Evolutionary conservation across 495 filamentous ascomycete genomes (phyloP).

Genomic region (Neurospora cerealis): DNA sequence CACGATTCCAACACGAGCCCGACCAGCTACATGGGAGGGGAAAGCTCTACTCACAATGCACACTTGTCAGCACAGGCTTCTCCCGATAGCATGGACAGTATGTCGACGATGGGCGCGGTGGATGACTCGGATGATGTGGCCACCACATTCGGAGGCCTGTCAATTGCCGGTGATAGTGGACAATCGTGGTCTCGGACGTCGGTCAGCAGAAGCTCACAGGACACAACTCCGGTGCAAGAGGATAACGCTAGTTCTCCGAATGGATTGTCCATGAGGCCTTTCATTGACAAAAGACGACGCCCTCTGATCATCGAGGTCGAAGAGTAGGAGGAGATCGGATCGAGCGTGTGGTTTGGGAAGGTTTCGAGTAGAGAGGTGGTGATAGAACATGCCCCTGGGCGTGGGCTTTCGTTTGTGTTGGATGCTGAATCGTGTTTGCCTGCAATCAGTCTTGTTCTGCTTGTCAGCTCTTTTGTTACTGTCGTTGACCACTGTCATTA

Average conservation of each 20-base stretch:
- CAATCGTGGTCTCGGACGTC: neutral
- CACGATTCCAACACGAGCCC: slow-evolving; percentile 13
- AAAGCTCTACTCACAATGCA: neutral
- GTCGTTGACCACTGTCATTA: too few species aligned
- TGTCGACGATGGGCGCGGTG: neutral
- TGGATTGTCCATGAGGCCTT: neutral
- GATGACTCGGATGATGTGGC: neutral
- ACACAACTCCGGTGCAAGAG: neutral
- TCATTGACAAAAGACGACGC: neutral
- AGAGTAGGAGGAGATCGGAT: neutral
- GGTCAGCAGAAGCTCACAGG: neutral
- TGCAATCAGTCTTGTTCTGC: too few species aligned
- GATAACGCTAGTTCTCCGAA: neutral
- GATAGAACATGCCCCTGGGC: neutral
- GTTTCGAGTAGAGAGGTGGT: too few species aligned
- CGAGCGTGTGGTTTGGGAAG: neutral
- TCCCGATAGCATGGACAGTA: neutral
- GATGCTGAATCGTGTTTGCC: neutral
- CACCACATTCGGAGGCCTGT: neutral
- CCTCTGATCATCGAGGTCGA: neutral
- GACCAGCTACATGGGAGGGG: neutral
- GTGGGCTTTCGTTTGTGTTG: neutral
- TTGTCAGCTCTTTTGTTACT: too few species aligned
- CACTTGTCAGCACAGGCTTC: neutral
- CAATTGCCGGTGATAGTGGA: neutral